phyloP scores from a whole-genome alignment of 179 eudicot species.

The Beta corolliflora region DNA sequence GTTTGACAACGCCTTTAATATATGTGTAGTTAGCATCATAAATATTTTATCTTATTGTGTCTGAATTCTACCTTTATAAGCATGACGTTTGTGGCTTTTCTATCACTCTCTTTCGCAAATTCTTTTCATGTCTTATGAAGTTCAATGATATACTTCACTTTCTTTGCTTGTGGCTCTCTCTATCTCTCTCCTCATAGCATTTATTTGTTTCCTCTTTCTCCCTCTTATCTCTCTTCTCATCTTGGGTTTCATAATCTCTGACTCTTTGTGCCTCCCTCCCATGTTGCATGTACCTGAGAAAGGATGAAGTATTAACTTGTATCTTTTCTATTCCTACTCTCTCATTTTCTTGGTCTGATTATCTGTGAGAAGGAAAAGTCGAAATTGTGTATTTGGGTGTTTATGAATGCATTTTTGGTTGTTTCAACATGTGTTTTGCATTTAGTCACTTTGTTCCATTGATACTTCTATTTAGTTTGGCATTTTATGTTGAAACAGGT shows the following conservation, averaged over 20 bases:
- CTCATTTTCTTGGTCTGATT: background rate
- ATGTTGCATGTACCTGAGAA: no score
- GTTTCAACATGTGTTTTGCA: background rate
- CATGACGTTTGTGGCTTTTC: background rate
- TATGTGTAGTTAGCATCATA: background rate
- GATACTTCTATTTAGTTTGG: background rate
- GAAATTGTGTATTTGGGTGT: background rate
- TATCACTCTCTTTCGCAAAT: background rate
- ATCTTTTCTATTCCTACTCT: background rate
- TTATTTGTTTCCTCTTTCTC: no score
- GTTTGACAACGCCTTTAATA: no score
- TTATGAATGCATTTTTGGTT: background rate
- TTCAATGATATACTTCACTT: background rate
- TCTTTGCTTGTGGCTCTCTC: no score
- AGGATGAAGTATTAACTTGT: background rate
- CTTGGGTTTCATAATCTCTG: no score
- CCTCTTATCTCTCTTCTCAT: no score
- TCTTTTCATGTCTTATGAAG: background rate
- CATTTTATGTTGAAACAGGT: constrained; percentile 46
- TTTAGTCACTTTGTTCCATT: background rate
- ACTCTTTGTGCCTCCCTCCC: no score
- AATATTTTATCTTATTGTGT: background rate
- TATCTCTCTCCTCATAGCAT: no score
- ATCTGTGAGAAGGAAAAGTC: background rate
- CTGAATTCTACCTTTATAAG: background rate